These are phyloP conservation scores for Aureobasidium sp. DNA, from an alignment of 2,329 filamentous ascomycete species.

Conservation along the genomic window DNA sequence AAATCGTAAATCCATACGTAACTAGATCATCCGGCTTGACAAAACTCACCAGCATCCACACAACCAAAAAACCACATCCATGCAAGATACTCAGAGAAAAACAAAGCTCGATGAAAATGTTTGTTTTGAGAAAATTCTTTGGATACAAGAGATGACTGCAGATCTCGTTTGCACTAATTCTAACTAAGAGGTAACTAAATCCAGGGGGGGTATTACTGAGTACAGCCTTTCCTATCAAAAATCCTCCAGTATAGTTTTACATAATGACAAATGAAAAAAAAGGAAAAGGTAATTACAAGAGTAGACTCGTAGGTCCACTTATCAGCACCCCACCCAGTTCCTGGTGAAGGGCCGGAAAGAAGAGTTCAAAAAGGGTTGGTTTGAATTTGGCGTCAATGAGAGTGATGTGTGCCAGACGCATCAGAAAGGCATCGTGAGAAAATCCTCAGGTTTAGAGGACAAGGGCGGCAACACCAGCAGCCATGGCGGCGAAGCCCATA, in stretches of 20 bases:
- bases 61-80: too few species aligned
- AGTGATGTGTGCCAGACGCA: slow-evolving; percentile 3
- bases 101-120: too few species aligned
- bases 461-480: slow-evolving; percentile 7
- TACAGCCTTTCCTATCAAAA: neutral
- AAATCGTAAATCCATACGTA: too few species aligned
- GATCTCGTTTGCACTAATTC: neutral
- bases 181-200: neutral
- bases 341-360: neutral
- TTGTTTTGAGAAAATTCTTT: too few species aligned
- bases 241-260: neutral
- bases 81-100: too few species aligned
- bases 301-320: neutral
- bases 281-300: neutral
- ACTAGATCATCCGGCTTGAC: too few species aligned
- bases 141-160: too few species aligned
- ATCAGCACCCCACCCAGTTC: too few species aligned
- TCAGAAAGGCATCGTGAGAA: neutral
- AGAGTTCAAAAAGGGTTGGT: neutral
- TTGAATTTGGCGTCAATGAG: neutral
- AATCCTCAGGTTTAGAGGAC: neutral
- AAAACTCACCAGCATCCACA: too few species aligned
- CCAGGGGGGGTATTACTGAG: neutral
- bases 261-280: neutral
- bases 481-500: slow-evolving; percentile 4